phyloP scores from a whole-genome alignment of 192 early-diverging fungal genomes.

The Linnemannia exigua region DNA sequence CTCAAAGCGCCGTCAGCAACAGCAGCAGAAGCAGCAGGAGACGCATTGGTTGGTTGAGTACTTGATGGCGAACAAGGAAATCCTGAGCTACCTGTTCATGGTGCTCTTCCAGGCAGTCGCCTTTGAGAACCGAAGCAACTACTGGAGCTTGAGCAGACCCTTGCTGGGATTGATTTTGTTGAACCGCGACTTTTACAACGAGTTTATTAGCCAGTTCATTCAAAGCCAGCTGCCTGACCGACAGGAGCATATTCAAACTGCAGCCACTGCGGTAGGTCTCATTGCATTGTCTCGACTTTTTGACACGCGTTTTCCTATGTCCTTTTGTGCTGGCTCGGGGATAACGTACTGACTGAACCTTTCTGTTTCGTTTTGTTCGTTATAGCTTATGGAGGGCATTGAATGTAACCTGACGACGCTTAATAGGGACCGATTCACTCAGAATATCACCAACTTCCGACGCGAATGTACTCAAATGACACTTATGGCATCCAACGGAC shows the following conservation, averaged over 20 bases:
- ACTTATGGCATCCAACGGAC: conserved; percentile 36
- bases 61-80: conserved; percentile 68
- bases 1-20: conserved; percentile 51
- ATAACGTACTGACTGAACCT: neutral
- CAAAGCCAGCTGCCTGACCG: conserved; percentile 65
- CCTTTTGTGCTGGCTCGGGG: neutral
- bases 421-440: conserved; percentile 79
- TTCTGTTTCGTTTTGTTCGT: neutral
- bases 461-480: conserved; percentile 60
- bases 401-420: conserved; percentile 61
- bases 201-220: conserved; percentile 69
- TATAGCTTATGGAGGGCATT: conserved; percentile 71
- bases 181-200: conserved; percentile 73
- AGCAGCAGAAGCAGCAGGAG: conserved; percentile 43
- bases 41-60: conserved; percentile 72
- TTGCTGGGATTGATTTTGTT: conserved; percentile 84
- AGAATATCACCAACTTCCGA: conserved; percentile 68
- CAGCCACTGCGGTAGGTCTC: conserved; percentile 44
- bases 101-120: conserved; percentile 81
- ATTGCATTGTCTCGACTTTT: neutral
- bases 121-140: conserved; percentile 85
- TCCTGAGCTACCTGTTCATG: conserved; percentile 74
- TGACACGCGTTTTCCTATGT: neutral
- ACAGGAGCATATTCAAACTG: conserved; percentile 60
- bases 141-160: conserved; percentile 88